Conservation (phyloP, 169 alveolate genomes). For the Plasmodium cynomolgi region DNA sequence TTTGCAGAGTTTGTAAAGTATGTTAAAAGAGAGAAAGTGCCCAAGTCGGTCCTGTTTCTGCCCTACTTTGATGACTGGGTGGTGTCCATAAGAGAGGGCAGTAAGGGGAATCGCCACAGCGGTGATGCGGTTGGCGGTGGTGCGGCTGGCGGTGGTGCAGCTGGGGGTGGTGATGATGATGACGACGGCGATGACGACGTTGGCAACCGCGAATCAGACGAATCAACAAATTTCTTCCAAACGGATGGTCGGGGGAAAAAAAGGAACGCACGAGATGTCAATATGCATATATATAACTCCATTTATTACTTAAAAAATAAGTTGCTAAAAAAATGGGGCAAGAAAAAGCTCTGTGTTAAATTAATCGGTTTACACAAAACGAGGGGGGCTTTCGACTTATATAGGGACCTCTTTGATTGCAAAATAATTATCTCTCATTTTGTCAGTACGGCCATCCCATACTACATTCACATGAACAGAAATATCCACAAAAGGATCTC, state of each 20-base stretch:
- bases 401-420: slow-evolving; percentile 57
- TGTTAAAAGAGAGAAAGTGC: slow-evolving; percentile 38
- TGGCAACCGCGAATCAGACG: background rate
- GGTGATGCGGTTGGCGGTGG: background rate
- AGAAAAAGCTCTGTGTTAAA: slow-evolving; percentile 38
- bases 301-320: slow-evolving; percentile 61
- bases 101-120: background rate
- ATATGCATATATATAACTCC: slow-evolving; percentile 64
- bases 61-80: slow-evolving; percentile 73
- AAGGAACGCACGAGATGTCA: background rate
- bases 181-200: background rate
- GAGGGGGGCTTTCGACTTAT: slow-evolving; percentile 14
- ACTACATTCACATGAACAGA: slow-evolving; percentile 52
- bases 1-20: slow-evolving; percentile 54
- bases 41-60: slow-evolving; percentile 23
- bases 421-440: slow-evolving; percentile 25
- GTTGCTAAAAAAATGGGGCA: slow-evolving; percentile 13
- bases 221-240: background rate
- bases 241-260: background rate
- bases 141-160: background rate
- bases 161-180: background rate
- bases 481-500: background rate
- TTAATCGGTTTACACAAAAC: slow-evolving; percentile 53
- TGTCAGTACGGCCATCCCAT: slow-evolving; percentile 18
- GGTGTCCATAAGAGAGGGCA: slow-evolving; percentile 8